Percentiles rank a stretch among this genome's conserved stretches.
Evolutionary conservation across 495 filamentous ascomycete species (phyloP).

Genomic region (Penicillium desertorum): DNA sequence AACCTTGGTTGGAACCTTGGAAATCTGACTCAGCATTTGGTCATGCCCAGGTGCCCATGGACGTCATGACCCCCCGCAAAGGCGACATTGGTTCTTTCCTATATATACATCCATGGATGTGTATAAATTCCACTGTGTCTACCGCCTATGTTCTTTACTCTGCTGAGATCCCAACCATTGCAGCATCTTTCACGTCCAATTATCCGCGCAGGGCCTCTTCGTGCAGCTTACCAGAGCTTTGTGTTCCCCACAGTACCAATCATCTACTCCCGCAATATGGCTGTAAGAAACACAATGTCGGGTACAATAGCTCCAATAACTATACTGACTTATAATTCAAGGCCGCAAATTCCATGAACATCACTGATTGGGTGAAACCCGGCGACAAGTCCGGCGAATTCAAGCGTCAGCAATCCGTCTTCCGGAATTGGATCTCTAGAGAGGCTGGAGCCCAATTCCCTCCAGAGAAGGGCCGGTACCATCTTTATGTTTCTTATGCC

Average conservation of each 20-base stretch:
- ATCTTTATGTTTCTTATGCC: constrained; percentile 72
- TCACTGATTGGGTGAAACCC: constrained; percentile 81
- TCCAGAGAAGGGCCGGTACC: constrained; percentile 65
- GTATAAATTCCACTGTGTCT: background rate
- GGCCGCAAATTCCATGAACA: constrained; percentile 45
- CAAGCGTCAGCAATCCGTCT: constrained; percentile 72
- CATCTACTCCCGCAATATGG: constrained; percentile 36
- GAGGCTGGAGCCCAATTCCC: constrained; percentile 62
- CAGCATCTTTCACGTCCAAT: constrained; percentile 22
- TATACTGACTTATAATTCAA: constrained; percentile 9
- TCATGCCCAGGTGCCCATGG: constrained; percentile 3
- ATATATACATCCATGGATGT: constrained; percentile 22
- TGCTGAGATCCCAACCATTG: constrained; percentile 27
- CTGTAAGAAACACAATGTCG: constrained; percentile 34
- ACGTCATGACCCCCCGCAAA: constrained; percentile 27
- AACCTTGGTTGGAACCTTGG: background rate
- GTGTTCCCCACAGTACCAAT: constrained; percentile 25
- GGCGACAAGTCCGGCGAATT: constrained; percentile 81
- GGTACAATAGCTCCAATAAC: background rate
- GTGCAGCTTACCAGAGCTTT: constrained; percentile 18
- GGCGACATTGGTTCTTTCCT: background rate
- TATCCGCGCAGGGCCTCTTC: constrained; percentile 18
- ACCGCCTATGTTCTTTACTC: constrained; percentile 33
- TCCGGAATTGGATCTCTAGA: constrained; percentile 70
- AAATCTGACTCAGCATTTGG: constrained; percentile 24